A percentile compares a stretch with the other conserved stretches of the same genome.
These are phyloP conservation scores for Tricholomella constricta DNA, from an alignment of 768 basidiomycete genomes.

Conservation along the genomic window DNA sequence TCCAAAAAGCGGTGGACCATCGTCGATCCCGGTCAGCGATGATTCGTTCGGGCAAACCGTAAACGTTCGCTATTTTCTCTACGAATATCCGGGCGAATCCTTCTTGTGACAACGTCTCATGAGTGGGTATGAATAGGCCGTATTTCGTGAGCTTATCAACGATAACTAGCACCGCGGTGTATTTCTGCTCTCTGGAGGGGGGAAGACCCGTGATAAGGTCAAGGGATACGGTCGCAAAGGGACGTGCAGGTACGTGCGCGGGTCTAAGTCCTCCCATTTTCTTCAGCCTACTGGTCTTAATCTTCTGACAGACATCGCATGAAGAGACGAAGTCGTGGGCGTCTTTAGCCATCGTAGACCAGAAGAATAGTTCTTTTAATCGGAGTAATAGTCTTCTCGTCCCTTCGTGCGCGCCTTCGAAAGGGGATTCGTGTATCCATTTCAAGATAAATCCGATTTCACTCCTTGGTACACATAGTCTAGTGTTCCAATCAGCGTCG, in stretches of 20 bases:
- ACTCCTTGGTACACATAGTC: slow-evolving; percentile 19
- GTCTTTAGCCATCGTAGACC: neutral
- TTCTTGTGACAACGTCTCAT: neutral
- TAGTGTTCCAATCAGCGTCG: slow-evolving; percentile 20
- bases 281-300: neutral
- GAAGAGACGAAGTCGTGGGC: neutral
- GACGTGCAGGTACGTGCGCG: neutral
- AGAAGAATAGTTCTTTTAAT: slow-evolving; percentile 5
- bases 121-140: neutral
- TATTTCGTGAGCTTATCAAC: neutral
- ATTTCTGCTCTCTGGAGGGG: neutral
- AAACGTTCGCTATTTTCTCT: neutral
- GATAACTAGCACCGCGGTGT: neutral
- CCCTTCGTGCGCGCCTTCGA: slow-evolving; percentile 14
- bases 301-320: neutral
- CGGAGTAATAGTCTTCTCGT: slow-evolving; percentile 1
- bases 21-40: neutral
- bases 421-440: slow-evolving; percentile 20
- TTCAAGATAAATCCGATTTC: neutral
- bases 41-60: neutral
- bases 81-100: neutral
- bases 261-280: neutral
- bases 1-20: slow-evolving; percentile 5
- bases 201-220: neutral
- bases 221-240: neutral